Percentiles rank a stretch among this genome's conserved stretches.
Conservation (phyloP, 1,284 basidiomycete genomes). For the Ganoderma sinense region DNA sequence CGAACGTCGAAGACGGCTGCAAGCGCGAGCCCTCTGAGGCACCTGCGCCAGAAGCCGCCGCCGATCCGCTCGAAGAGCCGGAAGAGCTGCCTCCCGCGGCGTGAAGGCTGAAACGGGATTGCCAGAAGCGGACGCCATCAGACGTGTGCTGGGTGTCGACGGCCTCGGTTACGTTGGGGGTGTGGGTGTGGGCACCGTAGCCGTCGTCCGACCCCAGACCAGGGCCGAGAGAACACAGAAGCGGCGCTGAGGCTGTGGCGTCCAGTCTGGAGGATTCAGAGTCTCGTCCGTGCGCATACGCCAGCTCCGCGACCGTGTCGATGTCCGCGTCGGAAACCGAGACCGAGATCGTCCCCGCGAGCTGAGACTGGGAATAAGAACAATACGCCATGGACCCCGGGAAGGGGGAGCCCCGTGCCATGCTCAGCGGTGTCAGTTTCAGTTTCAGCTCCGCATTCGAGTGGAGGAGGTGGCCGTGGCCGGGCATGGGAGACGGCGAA, state of each 20-base stretch:
- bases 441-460: too few relatives aligned
- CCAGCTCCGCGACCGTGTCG: not conserved
- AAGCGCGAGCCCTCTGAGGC: slow-evolving; percentile 3
- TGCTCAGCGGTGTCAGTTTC: not conserved
- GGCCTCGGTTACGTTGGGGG: not conserved
- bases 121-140: slow-evolving; percentile 6
- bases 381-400: not conserved
- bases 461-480: not conserved
- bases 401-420: not conserved
- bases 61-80: slow-evolving; percentile 5
- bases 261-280: not conserved
- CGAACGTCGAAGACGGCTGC: slow-evolving; percentile 12
- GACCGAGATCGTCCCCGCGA: not conserved
- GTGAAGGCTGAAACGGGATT: slow-evolving; percentile 9
- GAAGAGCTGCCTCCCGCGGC: not conserved
- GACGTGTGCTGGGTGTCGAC: not conserved
- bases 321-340: not conserved
- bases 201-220: not conserved
- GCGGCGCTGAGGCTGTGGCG: slow-evolving; percentile 6
- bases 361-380: not conserved
- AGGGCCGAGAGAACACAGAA: slow-evolving; percentile 13
- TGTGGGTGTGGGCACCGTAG: not conserved
- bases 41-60: slow-evolving; percentile 8
- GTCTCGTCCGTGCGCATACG: not conserved
- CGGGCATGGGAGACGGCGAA: not conserved